A percentile compares a stretch with the other conserved stretches of the same genome.
These are phyloP conservation scores for Agrocybe praecox DNA, from an alignment of 768 basidiomycete genomes.

Conservation along the genomic window DNA sequence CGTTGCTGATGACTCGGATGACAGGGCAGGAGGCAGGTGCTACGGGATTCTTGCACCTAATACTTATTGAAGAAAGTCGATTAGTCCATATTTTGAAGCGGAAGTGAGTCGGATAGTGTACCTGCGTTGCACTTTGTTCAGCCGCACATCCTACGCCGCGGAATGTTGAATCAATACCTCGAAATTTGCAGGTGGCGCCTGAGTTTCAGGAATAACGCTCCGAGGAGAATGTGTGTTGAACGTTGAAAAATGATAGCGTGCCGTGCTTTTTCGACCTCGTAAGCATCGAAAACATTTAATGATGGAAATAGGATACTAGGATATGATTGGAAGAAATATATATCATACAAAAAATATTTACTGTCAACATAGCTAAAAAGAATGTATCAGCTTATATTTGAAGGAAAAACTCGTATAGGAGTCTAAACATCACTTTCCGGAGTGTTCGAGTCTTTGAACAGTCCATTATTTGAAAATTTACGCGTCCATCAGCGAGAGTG, in stretches of 20 bases:
- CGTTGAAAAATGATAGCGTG: background rate
- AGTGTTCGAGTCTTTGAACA: background rate
- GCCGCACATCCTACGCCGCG: conserved; percentile 3
- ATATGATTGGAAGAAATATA: background rate
- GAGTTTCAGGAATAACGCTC: background rate
- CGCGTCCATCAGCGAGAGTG: background rate
- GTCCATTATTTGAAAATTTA: background rate
- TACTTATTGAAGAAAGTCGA: background rate
- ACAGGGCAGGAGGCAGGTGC: background rate
- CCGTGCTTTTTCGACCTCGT: background rate
- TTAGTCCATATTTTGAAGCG: conserved; percentile 1
- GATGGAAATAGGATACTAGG: background rate
- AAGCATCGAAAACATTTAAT: background rate
- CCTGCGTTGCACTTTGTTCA: background rate
- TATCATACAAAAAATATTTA: background rate
- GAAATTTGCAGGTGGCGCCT: background rate
- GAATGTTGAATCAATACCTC: background rate
- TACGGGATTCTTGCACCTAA: background rate
- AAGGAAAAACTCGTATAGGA: no score
- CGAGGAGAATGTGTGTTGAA: background rate
- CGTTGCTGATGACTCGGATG: background rate
- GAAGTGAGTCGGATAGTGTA: background rate
- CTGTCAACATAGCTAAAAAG: background rate
- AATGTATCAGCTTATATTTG: no score
- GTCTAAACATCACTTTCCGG: background rate